Base-by-base conservation (phyloP, 768 basidiomycete genomes). In the Russula vinacea region DNA sequence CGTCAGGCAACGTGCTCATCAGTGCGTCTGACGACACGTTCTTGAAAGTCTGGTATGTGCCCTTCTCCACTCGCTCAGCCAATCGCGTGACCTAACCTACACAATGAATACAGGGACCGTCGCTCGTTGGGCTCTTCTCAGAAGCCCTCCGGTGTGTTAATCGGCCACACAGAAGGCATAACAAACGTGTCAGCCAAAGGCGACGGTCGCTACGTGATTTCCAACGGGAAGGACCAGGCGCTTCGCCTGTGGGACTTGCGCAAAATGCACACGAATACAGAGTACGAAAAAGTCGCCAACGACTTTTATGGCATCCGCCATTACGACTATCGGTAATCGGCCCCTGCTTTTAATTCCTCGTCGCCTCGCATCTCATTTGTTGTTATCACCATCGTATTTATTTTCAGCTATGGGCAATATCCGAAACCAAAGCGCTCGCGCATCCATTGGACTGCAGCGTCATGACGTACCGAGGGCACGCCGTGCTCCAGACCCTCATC, bases 151-250 rank as follows among this genome's bases (percentile, higher is more conserved):
- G 97, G 96, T 24, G 90, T 96, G 1, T 80, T 98, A 16, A 87
- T 96, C 49, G 97, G 97, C 0, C 96, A 98, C 68, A 97, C 94
- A 0, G 95, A 98, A 71, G 93, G 96, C 47, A 89, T 98, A 62
- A 94, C 96, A 6, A 92, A 92, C 68, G 94, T 97, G 16, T 89
- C 93, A 39, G 89, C 96, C 1, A 98, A 97, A 70, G 96, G 96
- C 6, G 96, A 98, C 71, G 96, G 96, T 10, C 87, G 96, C 64
- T 98, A 98, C 73, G 79, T 96, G 52, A 87, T 98, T 51, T 94
- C 92, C 19, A 98, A 98, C 71, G 94, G 94, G 42, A 98, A 98
- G 75, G 96, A 98, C 72, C 95, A 98, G 70, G 84, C 90, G 1
- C 78, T 94, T 56, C 86, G 94, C 8, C 76, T 98, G 26, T 98